phyloP scores from a whole-genome alignment of 208 protist genomes.

The Acanthamoeba lenticulata region DNA sequence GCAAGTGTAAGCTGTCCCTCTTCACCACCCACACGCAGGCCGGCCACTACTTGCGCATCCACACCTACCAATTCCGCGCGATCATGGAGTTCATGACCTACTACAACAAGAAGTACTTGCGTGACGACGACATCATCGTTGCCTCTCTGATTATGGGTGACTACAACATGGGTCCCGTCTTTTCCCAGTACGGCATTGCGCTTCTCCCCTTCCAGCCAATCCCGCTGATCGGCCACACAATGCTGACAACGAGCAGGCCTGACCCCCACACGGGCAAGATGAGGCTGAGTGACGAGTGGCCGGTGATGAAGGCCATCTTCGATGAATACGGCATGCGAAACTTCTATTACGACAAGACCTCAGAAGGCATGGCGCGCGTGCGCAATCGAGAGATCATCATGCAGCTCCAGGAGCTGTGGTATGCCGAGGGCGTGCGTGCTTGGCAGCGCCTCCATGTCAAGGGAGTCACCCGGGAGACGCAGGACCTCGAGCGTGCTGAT shows the following conservation, averaged over 20 bases:
- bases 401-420: constrained; percentile 31
- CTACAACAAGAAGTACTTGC: constrained; percentile 25
- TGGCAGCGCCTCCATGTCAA: background rate
- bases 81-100: constrained; percentile 56
- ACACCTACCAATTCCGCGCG: constrained; percentile 26
- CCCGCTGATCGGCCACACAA: background rate
- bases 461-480: background rate
- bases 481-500: constrained; percentile 10
- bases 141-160: constrained; percentile 37
- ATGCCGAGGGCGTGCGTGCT: background rate
- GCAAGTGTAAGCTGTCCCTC: constrained; percentile 3
- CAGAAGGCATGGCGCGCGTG: background rate
- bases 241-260: background rate
- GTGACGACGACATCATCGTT: background rate
- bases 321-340: constrained; percentile 23
- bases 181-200: background rate
- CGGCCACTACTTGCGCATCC: constrained; percentile 50
- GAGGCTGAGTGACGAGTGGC: background rate
- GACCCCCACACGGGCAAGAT: background rate
- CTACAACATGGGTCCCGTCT: constrained; percentile 28
- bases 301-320: constrained; percentile 8
- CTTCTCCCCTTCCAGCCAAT: background rate
- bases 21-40: constrained; percentile 36
- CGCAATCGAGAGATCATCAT: background rate
- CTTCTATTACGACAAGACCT: constrained; percentile 41